Evolutionary conservation across 176 grass and related monocot genomes (phyloP).

Genomic region (Eragrostis curvula): DNA sequence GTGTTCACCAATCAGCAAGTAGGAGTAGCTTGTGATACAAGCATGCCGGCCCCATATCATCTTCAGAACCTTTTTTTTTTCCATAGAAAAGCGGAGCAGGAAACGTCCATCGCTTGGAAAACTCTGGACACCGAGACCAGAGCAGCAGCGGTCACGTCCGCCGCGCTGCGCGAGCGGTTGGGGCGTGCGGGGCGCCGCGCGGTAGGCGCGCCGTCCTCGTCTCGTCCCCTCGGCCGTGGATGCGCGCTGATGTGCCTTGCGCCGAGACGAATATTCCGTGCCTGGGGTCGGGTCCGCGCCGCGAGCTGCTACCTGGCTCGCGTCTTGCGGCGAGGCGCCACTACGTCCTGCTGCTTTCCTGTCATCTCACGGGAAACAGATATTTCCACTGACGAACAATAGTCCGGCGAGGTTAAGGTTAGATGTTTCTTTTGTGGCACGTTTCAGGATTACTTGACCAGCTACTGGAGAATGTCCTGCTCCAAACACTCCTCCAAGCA

Average conservation of each 20-base stretch:
- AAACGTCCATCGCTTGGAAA: not conserved
- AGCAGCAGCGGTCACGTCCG: not conserved
- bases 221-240: conserved; percentile 3
- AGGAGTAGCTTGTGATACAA: not conserved
- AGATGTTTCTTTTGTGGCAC: too few species aligned
- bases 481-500: not conserved
- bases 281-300: not conserved
- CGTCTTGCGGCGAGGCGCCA: not conserved
- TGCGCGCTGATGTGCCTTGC: not conserved
- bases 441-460: too few species aligned
- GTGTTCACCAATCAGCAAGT: not conserved
- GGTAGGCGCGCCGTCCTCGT: conserved; percentile 42
- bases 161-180: not conserved
- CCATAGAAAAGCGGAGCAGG: not conserved
- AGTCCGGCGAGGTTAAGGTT: conserved; percentile 27
- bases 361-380: not conserved
- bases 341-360: not conserved
- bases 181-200: not conserved
- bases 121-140: not conserved
- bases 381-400: not conserved
- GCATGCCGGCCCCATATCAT: not conserved
- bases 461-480: too few species aligned
- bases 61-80: not conserved
- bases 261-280: not conserved
- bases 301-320: not conserved